These are phyloP conservation scores for Aspergillus clavatus DNA, from an alignment of 2,329 filamentous ascomycete genomes.

Conservation along the genomic window DNA sequence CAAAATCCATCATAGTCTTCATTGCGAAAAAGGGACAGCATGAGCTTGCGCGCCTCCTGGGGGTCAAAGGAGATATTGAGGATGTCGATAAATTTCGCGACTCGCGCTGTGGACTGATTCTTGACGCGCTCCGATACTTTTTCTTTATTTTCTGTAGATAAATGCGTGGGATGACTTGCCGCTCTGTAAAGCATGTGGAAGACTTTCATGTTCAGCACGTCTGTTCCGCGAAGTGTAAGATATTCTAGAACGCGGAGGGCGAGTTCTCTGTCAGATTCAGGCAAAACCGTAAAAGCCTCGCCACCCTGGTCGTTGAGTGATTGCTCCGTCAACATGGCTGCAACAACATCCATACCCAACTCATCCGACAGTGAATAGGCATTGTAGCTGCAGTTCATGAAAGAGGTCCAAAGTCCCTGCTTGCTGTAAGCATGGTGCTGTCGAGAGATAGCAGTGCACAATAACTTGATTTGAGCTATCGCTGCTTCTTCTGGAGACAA, in stretches of 20 bases:
- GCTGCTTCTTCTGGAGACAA: constrained; percentile 28
- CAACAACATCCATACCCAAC: constrained; percentile 34
- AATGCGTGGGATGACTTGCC: constrained; percentile 31
- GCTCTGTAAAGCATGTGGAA: constrained; percentile 42
- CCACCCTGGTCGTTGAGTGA: constrained; percentile 5
- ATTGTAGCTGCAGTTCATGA: constrained; percentile 32
- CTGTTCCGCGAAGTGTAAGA: constrained; percentile 39
- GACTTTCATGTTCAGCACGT: constrained; percentile 44
- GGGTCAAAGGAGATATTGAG: constrained; percentile 27
- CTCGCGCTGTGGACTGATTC: constrained; percentile 12
- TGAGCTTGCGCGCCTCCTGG: constrained; percentile 26
- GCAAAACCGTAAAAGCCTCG: constrained; percentile 12
- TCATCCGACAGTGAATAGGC: constrained; percentile 32
- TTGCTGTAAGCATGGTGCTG: constrained; percentile 39
- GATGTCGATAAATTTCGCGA: constrained; percentile 28
- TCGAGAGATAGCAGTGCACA: constrained; percentile 34
- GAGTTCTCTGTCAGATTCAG: constrained; percentile 28
- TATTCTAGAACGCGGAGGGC: constrained; percentile 40
- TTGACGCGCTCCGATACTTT: constrained; percentile 5
- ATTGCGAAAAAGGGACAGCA: constrained; percentile 35
- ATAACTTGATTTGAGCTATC: constrained; percentile 32
- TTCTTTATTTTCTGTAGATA: constrained; percentile 27
- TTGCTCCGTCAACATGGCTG: constrained; percentile 31
- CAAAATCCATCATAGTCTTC: constrained; percentile 56
- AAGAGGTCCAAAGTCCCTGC: constrained; percentile 26